phyloP scores from a whole-genome alignment of 345 rosid species.

The Rhodamnia argentea region DNA sequence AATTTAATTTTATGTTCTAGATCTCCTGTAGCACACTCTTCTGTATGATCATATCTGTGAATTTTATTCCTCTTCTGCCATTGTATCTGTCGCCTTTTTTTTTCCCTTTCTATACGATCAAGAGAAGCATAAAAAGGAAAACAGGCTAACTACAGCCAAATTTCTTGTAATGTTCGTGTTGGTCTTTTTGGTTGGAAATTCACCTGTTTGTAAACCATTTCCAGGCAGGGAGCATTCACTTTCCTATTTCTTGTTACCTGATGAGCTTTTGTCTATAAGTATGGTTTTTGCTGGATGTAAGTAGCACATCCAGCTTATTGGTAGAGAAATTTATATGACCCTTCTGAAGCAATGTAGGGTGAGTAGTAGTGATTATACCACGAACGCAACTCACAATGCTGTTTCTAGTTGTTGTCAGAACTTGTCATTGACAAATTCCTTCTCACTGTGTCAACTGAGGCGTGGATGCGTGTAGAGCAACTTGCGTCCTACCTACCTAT shows the following conservation, averaged over 20 bases:
- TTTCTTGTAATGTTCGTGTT: background rate
- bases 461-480: background rate
- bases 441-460: background rate
- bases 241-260: background rate
- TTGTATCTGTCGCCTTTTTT: background rate
- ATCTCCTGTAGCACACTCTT: background rate
- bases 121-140: background rate
- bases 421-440: background rate
- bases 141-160: background rate
- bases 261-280: background rate
- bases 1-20: background rate
- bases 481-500: background rate
- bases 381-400: background rate
- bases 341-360: background rate
- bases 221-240: background rate
- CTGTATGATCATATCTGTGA: background rate
- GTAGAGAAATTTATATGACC: background rate
- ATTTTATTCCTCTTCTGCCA: background rate
- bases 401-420: background rate
- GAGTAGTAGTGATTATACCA: background rate
- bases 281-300: background rate
- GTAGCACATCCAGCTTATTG: background rate
- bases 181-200: background rate
- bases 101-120: background rate
- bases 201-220: background rate